Evolutionary conservation across 2,329 filamentous ascomycete species (phyloP), one percentile per base, ranked within the genome.

Genomic region (Paecilomyces variotii): DNA sequence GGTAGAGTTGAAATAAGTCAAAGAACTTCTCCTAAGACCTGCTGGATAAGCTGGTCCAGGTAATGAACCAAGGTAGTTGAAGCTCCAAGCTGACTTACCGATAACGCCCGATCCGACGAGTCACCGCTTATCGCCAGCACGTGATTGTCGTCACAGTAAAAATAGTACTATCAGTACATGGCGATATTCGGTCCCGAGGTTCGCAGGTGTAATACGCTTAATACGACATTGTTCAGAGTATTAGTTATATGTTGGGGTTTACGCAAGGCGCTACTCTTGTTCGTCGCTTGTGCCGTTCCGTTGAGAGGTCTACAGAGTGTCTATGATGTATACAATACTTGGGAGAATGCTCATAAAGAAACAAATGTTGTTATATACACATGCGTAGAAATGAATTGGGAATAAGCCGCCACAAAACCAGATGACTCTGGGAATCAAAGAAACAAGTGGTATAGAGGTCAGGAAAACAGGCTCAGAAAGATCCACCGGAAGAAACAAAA

Each of bases 61-160:
- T 19, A 19, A 19, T 19, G 19, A 19, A 19, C 19, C 19, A 19
- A 19, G 19, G 19, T 19, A 19, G 19, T 19, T 19, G 19, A 19
- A 19, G 19, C 19, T 19, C 19, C 28, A 59, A 58, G 55, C 55
- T 60, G 53, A 59, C 19, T 19, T 61, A 63, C 57, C 61, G 35
- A 39, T 39, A 39, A 39, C 35, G 35, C 35, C 35, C 35, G 35
- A 39, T 39, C 35, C 14, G 14, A 39, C 34, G 34, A 9, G 34
- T 35, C 34, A 35, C 14, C 35, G 35, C 35, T 39, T 39, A 39
- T 39, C 35, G 35, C 35, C 4, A 7, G 35, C 35, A 39, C 35
- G 35, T 39, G 35, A 39, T 39, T 39, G n/a, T 39, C 35, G 14
- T 39, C 35, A 66, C 19, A 19, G 19, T 19, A 19, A 19, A 19